Conservation (phyloP, 805 yeast species). For the Hagleromyces aurorensis region DNA sequence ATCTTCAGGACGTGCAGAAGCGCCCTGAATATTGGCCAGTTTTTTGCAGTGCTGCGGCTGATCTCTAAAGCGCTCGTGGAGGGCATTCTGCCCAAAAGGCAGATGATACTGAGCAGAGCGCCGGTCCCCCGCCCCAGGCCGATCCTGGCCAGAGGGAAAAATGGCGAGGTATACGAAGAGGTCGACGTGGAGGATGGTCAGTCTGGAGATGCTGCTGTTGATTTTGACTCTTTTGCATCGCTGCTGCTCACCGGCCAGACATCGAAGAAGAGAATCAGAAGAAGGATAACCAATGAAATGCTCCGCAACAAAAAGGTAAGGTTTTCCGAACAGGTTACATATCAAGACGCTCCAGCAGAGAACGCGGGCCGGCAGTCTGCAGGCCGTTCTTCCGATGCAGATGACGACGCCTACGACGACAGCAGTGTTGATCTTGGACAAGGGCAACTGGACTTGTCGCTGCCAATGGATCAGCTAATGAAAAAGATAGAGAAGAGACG, state of each 20-base stretch:
- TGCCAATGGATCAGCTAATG: slow-evolving; percentile 73
- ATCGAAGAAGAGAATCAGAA: slow-evolving; percentile 39
- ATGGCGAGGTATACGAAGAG: slow-evolving; percentile 39
- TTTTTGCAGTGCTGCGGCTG: slow-evolving; percentile 78
- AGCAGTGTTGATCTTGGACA: slow-evolving; percentile 19
- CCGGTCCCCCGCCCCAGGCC: slow-evolving; percentile 75
- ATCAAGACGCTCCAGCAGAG: slow-evolving; percentile 23
- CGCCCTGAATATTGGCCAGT: slow-evolving; percentile 78
- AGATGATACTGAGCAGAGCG: slow-evolving; percentile 45
- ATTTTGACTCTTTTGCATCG: slow-evolving; percentile 79
- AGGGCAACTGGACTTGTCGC: slow-evolving; percentile 43
- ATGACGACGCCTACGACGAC: slow-evolving; percentile 13
- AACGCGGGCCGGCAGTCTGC: slow-evolving; percentile 3
- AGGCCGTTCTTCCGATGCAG: slow-evolving; percentile 11
- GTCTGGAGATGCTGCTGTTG: slow-evolving; percentile 35
- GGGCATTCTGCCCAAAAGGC: slow-evolving; percentile 46
- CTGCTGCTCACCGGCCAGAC: slow-evolving; percentile 76
- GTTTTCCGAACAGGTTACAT: slow-evolving; percentile 58
- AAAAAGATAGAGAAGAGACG: slow-evolving; percentile 34
- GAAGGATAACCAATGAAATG: slow-evolving; percentile 26
- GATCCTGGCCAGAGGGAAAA: slow-evolving; percentile 56
- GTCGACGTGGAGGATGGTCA: slow-evolving; percentile 27
- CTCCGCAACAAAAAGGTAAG: slow-evolving; percentile 55
- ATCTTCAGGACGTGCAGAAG: slow-evolving; percentile 45
- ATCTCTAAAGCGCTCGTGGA: slow-evolving; percentile 56